Evolutionary conservation across 371 early-diverging fungal species (phyloP).

Genomic region (Parasitella parasitica): DNA sequence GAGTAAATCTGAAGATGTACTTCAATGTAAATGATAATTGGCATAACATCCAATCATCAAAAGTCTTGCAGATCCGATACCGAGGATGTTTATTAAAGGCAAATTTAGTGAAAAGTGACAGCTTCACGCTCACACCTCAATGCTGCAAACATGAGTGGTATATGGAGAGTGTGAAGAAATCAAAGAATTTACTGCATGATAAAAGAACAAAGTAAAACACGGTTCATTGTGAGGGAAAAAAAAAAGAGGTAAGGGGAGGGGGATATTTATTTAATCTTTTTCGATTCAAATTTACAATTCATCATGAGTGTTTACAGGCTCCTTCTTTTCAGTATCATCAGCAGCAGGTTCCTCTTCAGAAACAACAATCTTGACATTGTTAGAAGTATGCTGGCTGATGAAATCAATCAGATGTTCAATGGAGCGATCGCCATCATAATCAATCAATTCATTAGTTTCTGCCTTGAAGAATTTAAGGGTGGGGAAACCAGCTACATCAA

Average conservation of each 20-base stretch:
- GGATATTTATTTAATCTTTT: background rate
- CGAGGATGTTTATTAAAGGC: too few species aligned
- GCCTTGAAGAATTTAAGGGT: slow-evolving; percentile 94
- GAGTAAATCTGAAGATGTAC: too few species aligned
- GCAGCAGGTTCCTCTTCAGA: slow-evolving; percentile 4
- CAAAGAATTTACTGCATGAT: slow-evolving; percentile 1
- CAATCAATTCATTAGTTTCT: slow-evolving; percentile 73
- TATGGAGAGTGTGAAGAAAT: too few species aligned
- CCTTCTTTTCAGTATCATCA: slow-evolving; percentile 25
- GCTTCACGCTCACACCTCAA: too few species aligned
- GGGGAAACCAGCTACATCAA: slow-evolving; percentile 91
- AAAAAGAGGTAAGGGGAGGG: background rate
- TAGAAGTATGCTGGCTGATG: slow-evolving; percentile 64
- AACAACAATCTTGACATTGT: slow-evolving; percentile 28
- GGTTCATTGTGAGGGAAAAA: background rate
- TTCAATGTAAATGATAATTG: too few species aligned
- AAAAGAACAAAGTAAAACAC: background rate
- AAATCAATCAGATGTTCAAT: slow-evolving; percentile 77
- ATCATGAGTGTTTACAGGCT: slow-evolving; percentile 57
- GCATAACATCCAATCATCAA: too few species aligned
- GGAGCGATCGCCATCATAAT: slow-evolving; percentile 85
- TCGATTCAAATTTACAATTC: slow-evolving; percentile 56
- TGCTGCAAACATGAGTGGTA: too few species aligned
- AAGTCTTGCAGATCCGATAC: too few species aligned
- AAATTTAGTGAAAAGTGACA: too few species aligned